Evolutionary conservation across 768 basidiomycete species (phyloP).

Genomic region (Suillus bovinus): DNA sequence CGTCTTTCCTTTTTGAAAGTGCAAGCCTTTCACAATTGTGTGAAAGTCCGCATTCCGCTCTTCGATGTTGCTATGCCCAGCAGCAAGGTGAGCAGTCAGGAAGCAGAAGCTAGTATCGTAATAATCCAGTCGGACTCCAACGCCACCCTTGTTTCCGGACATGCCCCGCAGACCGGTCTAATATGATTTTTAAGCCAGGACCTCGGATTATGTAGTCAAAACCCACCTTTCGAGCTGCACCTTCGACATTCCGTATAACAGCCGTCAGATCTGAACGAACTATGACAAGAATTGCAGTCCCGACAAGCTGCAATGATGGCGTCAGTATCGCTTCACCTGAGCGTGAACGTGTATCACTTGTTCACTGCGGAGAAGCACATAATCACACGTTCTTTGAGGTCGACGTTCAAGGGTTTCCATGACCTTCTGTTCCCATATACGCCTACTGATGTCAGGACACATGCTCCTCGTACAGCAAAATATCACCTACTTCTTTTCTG

Average conservation of each 20-base stretch:
- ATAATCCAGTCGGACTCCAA: constrained; percentile 90
- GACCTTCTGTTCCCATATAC: constrained; percentile 83
- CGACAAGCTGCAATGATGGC: constrained; percentile 70
- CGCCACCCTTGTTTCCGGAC: constrained; percentile 97
- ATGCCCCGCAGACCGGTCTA: constrained; percentile 91
- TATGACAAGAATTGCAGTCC: constrained; percentile 86
- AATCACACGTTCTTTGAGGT: constrained; percentile 66
- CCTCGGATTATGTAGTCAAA: background rate
- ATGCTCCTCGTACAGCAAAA: background rate
- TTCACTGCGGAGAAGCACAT: constrained; percentile 88
- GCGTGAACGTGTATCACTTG: constrained; percentile 53
- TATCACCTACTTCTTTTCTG: constrained; percentile 74
- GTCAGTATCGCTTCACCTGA: constrained; percentile 2
- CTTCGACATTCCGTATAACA: constrained; percentile 91
- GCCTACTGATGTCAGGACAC: constrained; percentile 43
- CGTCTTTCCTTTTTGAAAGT: constrained; percentile 87
- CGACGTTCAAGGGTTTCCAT: constrained; percentile 75
- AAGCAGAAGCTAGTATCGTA: constrained; percentile 93
- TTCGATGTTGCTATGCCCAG: constrained; percentile 87
- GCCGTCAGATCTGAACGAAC: constrained; percentile 76
- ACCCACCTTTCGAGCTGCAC: constrained; percentile 83
- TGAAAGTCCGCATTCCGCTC: constrained; percentile 92
- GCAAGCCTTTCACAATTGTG: constrained; percentile 81
- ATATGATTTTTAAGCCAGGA: constrained; percentile 8
- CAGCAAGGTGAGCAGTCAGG: constrained; percentile 93